Base-by-base conservation (phyloP, 2,329 filamentous ascomycete genomes). In the Fusarium albidum region DNA sequence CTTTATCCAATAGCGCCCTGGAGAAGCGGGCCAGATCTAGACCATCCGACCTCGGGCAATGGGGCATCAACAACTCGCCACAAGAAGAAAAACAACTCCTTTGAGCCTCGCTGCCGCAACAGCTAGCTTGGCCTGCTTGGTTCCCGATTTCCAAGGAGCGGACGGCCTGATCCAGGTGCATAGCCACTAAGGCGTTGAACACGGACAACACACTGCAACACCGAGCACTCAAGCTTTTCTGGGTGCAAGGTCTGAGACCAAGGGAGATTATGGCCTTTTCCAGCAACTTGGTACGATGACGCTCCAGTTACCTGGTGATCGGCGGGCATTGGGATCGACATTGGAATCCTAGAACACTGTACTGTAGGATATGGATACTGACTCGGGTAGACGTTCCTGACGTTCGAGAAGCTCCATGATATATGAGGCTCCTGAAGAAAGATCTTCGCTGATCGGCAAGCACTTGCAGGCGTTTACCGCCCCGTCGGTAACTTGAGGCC, bases 381-480 rank as follows among this genome's bases (percentile, higher is more conserved):
- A 49, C 42, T 40, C 18, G 35, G 26, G 25, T 34, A 15, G 26
- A 28, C 14, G 25, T 52, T 52, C 43, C 29, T 13, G 26, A 28
- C 14, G 25, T 52, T 52, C 43, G 49, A 42, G 44, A 52, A 52
- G 25, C 27, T 21, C 14, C 21, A 38, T 38, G 25, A 35, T n/a
- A 29, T 33, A 34, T 11, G 26, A 31, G 21, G 25, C 37, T 35
- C 9, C 29, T 29, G 29, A 37, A 25, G 26, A 31, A 37, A 25
- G 26, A 35, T 25, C 27, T 21, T 21, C 13, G n/a, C 9, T 3
- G 18, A 48, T 52, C 54, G 39, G 45, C 46, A n/a, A 28, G 15
- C 25, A 32, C 33, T 42, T 51, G 45, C 25, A 33, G 25, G 35
- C 21, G 15, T 45, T 27, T 38, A 29, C 27, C 31, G 28, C n/a